Evolutionary conservation across 2,329 filamentous ascomycete genomes (phyloP).

Genomic region (Plectosphaerella cucumerina): DNA sequence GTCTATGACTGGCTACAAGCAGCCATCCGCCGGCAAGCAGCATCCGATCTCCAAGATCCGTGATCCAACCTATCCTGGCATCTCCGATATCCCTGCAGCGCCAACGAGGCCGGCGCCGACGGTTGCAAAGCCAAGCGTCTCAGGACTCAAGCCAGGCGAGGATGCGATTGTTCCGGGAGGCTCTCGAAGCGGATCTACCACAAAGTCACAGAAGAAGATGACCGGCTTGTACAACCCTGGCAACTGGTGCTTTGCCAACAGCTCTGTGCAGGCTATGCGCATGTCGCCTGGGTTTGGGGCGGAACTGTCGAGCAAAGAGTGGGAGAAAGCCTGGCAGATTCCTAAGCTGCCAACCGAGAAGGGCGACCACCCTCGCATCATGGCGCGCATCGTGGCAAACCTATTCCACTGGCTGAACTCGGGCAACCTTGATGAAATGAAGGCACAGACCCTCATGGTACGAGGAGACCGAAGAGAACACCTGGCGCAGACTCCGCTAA

Average conservation of each 20-base stretch:
- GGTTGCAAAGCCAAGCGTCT: conserved; percentile 70
- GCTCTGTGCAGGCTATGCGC: conserved; percentile 79
- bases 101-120: conserved; percentile 66
- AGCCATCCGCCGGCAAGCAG: background rate
- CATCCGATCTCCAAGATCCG: conserved; percentile 9
- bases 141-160: conserved; percentile 51
- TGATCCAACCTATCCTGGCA: conserved; percentile 20
- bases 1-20: conserved; percentile 44
- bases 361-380: conserved; percentile 50
- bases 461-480: conserved; percentile 15
- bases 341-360: conserved; percentile 58
- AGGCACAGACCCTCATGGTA: conserved; percentile 55
- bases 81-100: conserved; percentile 48
- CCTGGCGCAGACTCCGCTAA: background rate
- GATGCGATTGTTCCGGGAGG: conserved; percentile 8
- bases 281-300: conserved; percentile 66
- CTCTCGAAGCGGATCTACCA: background rate
- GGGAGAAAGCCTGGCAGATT: conserved; percentile 63
- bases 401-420: conserved; percentile 54
- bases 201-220: conserved; percentile 35
- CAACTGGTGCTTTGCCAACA: conserved; percentile 88
- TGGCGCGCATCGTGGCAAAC: conserved; percentile 56
- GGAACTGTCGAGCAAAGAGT: conserved; percentile 54
- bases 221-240: conserved; percentile 78
- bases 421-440: conserved; percentile 46